Base-by-base conservation (phyloP, 164 flowering plant species). In the Tinospora cordifolia region DNA sequence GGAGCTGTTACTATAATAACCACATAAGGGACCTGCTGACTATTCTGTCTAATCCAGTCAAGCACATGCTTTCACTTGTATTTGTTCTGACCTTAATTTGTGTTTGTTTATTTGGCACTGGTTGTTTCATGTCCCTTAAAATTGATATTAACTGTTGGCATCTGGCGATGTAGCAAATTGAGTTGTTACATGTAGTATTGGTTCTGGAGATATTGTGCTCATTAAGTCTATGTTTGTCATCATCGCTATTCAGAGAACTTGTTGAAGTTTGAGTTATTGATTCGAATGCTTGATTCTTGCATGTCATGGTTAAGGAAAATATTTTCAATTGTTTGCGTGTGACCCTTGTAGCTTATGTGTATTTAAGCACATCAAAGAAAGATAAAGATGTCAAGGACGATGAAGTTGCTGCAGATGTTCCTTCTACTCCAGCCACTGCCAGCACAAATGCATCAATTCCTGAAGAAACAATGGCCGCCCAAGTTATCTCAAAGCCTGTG, bases 361-460 rank as follows among this genome's bases (percentile, higher is more conserved):
- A 88, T 51, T 70, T 76, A 81, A 88, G 92, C 74, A 82, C 91
- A 13, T 86, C 78, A 67, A 83, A 81, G 81, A 90, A 84, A 79
- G 83, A 77, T 27, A 9, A 49, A 26, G 74, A 6, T 6, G 22
- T 25, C 22, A 82, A 75, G 44, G 78, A 70, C 62, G 83, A 68
- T 67, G 86, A 84, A 75, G 79, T 62, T 44, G 63, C 79, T 30
- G 69, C 14, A 0, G 83, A 72, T 66, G 74, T 51, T 65, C 64
- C 79, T 14, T 67, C 84, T 22, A 62, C 89, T 65, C 65, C 89
- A 49, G 72, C 89, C 41, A 71, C 36, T 44, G 70, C 68, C 21
- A 68, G 24, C 36, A 51, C 66, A 44, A 36, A 72, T 36, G 47
- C 69, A 62, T 25, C 72, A 70, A 68, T 73, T 62, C 38, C 75